These are phyloP conservation scores for Ormosia semicastrata DNA, from an alignment of 306 rosid genomes.

Conservation along the genomic window DNA sequence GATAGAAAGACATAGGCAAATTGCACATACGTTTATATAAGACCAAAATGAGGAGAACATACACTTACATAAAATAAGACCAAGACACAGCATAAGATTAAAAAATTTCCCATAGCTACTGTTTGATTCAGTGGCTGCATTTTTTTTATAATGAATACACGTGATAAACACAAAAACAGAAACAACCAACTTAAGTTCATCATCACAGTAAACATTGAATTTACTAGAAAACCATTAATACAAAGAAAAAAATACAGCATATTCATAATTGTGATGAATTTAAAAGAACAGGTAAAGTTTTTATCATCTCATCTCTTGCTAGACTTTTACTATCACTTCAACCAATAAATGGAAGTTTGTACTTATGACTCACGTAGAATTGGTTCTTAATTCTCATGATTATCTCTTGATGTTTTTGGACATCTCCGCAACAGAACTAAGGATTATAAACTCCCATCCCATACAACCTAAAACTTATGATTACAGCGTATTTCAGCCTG, in stretches of 20 bases:
- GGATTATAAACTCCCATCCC: conserved; percentile 14
- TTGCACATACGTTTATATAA: not conserved
- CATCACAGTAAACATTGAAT: not conserved
- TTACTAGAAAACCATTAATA: not conserved
- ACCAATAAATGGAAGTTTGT: conserved; percentile 30
- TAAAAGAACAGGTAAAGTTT: not conserved
- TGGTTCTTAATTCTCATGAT: conserved; percentile 20
- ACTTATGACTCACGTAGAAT: conserved; percentile 11
- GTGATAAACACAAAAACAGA: not conserved
- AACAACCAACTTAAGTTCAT: not conserved
- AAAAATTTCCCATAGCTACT: not conserved
- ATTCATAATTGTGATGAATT: not conserved
- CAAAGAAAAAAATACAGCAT: not conserved
- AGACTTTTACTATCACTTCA: conserved; percentile 7
- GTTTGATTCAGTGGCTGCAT: not conserved
- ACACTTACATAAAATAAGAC: not conserved
- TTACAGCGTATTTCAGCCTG: conserved; percentile 41
- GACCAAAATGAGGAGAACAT: no score
- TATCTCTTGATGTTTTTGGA: conserved; percentile 30
- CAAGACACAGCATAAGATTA: not conserved
- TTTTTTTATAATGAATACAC: not conserved
- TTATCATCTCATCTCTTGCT: conserved; percentile 18
- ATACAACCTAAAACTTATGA: conserved; percentile 23
- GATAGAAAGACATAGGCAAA: no score
- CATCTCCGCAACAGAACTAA: conserved; percentile 29